Evolutionary conservation across 345 rosid species (phyloP).

Genomic region (Eucalyptus cloeziana): DNA sequence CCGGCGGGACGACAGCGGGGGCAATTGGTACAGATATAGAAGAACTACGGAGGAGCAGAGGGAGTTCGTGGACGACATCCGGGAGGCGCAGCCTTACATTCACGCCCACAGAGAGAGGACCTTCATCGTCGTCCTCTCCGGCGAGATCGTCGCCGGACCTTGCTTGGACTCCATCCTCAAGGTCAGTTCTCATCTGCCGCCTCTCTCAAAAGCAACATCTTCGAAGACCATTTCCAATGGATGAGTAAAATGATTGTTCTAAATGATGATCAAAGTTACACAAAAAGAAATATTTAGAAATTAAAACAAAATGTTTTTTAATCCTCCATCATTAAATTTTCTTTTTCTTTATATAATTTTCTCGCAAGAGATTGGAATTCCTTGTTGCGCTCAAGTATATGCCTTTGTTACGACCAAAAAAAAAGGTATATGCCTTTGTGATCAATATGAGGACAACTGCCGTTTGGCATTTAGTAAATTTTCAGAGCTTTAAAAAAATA

Average conservation of each 20-base stretch:
- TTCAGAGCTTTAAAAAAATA: background rate
- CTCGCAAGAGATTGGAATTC: background rate
- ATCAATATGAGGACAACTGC: background rate
- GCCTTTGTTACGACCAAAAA: background rate
- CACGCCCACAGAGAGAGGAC: constrained; percentile 12
- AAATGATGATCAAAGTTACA: background rate
- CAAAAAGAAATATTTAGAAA: background rate
- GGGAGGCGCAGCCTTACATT: constrained; percentile 26
- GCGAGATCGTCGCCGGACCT: constrained; percentile 3
- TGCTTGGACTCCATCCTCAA: constrained; percentile 4
- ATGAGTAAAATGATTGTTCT: background rate
- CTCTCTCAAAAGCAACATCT: background rate
- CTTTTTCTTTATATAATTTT: background rate
- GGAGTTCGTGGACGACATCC: constrained; percentile 5
- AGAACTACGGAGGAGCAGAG: background rate
- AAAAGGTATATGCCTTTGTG: background rate
- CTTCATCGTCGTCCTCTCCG: constrained; percentile 20
- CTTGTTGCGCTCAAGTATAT: background rate
- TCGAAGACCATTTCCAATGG: background rate
- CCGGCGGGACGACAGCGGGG: background rate
- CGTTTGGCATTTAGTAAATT: background rate
- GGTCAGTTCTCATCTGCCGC: background rate
- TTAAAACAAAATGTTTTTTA: background rate
- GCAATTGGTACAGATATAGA: background rate
- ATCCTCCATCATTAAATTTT: background rate